A percentile compares a stretch with the other conserved stretches of the same genome.
Conservation (phyloP, 208 protist genomes). For the Acanthamoeba castellanii region DNA sequence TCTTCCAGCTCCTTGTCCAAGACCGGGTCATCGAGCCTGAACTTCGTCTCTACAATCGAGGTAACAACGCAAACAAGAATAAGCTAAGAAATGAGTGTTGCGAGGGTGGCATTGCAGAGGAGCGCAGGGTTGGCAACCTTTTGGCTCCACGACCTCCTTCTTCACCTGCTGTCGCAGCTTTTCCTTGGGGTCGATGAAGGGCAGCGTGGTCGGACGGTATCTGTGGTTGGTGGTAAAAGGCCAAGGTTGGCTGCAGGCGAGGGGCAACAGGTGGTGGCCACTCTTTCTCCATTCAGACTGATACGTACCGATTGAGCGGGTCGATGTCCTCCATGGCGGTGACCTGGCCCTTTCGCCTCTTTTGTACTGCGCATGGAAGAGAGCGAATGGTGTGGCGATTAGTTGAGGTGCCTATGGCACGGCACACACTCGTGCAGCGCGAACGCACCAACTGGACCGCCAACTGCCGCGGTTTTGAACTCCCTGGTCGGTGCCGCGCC, state of each 20-base stretch:
- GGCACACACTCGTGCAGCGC: not conserved
- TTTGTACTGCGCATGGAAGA: slow-evolving; percentile 2
- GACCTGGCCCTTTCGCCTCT: slow-evolving; percentile 37
- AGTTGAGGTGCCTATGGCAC: not conserved
- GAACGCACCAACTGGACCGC: slow-evolving; percentile 18
- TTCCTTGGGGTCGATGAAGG: slow-evolving; percentile 39
- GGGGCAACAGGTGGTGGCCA: too few species aligned
- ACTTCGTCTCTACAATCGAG: not conserved
- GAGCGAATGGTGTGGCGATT: not conserved
- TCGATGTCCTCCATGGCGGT: slow-evolving; percentile 65
- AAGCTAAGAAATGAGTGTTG: not conserved
- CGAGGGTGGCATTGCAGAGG: not conserved
- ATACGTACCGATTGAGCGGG: slow-evolving; percentile 6
- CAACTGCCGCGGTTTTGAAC: not conserved
- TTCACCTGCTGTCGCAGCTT: slow-evolving; percentile 30
- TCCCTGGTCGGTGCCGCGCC: not conserved
- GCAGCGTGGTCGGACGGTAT: slow-evolving; percentile 56
- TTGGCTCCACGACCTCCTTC: not conserved
- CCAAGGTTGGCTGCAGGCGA: not conserved
- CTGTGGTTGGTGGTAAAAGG: not conserved
- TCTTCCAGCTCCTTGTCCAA: too few species aligned
- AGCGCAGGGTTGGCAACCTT: not conserved
- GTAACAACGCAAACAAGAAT: not conserved
- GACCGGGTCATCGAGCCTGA: not conserved
- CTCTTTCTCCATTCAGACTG: too few species aligned